Evolutionary conservation across 2,329 filamentous ascomycete genomes (phyloP), one percentile per base, ranked within the genome.

Genomic region (Arthrobotrys entomopaga): DNA sequence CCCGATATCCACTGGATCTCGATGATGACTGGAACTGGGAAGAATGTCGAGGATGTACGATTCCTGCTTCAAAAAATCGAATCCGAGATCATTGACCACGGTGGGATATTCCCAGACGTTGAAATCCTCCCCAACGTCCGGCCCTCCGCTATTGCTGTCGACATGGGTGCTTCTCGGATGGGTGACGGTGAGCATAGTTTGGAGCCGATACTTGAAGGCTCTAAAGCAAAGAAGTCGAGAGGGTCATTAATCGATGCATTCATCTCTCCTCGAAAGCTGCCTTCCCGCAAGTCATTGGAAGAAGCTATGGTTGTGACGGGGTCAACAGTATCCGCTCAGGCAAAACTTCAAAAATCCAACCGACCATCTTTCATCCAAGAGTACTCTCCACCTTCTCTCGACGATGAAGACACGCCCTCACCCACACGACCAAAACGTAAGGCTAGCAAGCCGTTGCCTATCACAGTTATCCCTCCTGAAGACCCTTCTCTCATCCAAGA

Each of bases 61-160:
- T 77, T 77, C 13, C 78, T 83, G 1, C 80, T 82, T 40, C 77
- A 76, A 6, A 80, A 80, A 52, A 80, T 82, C 22, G 72, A 81
- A 15, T 65, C 78, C n/a, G 81, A 81, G 46, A 76, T 78, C 2
- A 77, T 81, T 52, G 77, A 80, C 3, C 79, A 78, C 42, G 77
- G 77, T n/a, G 77, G 78, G 13, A 78, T 76, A 38, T 82, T 83
- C 64, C 82, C 82, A 0, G 82, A 83, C 60, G 80, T 83, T 46
- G 82, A 83, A 63, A 79, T 83, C 50, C 77, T 83, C 8, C 82
- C 82, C 0, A 82, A 82, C 48, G 78, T 79, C 34, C 61, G 69
- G 19, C 69, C 69, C 13, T 73, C 69, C 16, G 69, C 69, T 26
- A 66, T 73, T 20, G 50, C 69, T 26, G 56, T 57, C 24, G 69